Conservation (phyloP, 306 rosid species). For the Pyrus betulifolia region DNA sequence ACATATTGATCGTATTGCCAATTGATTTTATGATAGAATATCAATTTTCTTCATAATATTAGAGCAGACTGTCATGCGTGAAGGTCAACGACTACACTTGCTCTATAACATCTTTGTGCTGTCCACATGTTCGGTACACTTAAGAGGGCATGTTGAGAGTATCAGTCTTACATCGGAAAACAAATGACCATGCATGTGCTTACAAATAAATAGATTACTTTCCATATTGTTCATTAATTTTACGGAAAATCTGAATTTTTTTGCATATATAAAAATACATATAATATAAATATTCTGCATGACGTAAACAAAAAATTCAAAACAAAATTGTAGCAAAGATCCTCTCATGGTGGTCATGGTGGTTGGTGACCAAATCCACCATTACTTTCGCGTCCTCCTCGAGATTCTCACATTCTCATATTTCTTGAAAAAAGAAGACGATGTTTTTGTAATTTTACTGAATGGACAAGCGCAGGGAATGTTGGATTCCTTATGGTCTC, state of each 20-base stretch:
- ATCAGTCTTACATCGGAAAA: no score
- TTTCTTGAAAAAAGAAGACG: constrained; percentile 11
- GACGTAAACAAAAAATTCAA: background rate
- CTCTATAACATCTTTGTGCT: no score
- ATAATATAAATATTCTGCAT: background rate
- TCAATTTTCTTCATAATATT: no score
- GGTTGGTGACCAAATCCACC: constrained; percentile 84
- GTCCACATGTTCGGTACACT: no score
- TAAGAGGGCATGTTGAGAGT: no score
- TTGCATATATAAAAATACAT: background rate
- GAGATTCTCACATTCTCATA: constrained; percentile 86
- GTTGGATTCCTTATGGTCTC: constrained; percentile 46
- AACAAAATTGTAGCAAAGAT: constrained; percentile 23
- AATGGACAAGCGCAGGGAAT: constrained; percentile 59
- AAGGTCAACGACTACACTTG: no score
- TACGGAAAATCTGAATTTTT: no score
- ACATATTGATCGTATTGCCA: no score
- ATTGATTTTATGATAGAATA: rapidly evolving
- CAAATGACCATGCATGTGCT: no score
- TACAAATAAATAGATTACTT: no score
- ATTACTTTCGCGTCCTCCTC: constrained; percentile 35
- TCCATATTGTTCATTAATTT: no score
- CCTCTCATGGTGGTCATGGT: constrained; percentile 5
- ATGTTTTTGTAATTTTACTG: constrained; percentile 38
- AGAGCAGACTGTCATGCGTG: no score